These are phyloP conservation scores for Apiotrichum akiyoshidainum DNA, from an alignment of 1,284 basidiomycete species.

Conservation along the genomic window DNA sequence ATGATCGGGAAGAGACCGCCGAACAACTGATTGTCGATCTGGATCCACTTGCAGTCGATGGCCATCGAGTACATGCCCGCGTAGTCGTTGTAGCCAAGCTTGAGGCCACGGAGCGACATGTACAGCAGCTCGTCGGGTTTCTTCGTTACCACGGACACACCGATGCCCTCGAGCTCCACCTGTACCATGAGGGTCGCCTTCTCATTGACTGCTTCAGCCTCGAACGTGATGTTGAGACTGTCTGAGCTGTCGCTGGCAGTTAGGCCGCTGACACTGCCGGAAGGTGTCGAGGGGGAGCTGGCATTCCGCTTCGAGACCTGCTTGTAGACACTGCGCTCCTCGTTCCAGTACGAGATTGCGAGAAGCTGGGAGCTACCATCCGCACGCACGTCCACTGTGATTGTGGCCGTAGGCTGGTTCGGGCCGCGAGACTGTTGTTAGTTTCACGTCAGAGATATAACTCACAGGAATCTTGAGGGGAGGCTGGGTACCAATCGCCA, in stretches of 20 bases:
- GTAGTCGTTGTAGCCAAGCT: constrained; percentile 83
- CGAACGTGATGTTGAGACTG: constrained; percentile 59
- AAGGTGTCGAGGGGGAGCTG: constrained; percentile 37
- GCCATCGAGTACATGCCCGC: constrained; percentile 75
- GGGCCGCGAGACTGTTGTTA: constrained; percentile 8
- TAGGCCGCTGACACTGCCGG: not conserved
- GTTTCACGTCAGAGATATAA: not conserved
- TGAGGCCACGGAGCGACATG: constrained; percentile 72
- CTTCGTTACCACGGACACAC: constrained; percentile 87
- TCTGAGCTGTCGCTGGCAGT: constrained; percentile 22
- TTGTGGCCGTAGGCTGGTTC: constrained; percentile 57
- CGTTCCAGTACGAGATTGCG: constrained; percentile 80
- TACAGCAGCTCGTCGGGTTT: constrained; percentile 88
- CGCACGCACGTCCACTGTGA: constrained; percentile 91
- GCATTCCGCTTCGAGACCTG: constrained; percentile 55
- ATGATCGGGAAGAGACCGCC: constrained; percentile 95
- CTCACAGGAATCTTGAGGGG: constrained; percentile 72
- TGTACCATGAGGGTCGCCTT: constrained; percentile 66
- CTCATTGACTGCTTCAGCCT: constrained; percentile 73
- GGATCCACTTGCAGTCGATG: constrained; percentile 81
- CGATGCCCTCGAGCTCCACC: constrained; percentile 84
- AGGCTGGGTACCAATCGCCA: constrained; percentile 91
- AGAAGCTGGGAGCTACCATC: constrained; percentile 84
- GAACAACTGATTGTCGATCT: constrained; percentile 97
- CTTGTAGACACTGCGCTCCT: constrained; percentile 85